These are phyloP conservation scores for Entonaema liquescens DNA, from an alignment of 495 filamentous ascomycete species.

Conservation along the genomic window DNA sequence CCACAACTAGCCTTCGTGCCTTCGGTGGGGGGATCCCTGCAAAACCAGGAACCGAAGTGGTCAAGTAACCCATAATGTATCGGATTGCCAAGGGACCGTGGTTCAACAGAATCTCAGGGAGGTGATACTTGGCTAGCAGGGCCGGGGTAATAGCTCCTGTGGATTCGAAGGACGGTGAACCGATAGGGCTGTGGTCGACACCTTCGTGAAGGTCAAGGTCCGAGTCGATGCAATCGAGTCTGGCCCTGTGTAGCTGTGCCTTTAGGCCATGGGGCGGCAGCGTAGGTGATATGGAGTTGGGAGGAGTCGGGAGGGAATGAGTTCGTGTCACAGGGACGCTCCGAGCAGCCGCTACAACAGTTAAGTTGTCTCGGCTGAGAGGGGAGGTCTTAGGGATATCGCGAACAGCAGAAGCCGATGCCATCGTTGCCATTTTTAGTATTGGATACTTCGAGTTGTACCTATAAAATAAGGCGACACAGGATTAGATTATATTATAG, in stretches of 20 bases:
- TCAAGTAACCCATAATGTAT: constrained; percentile 91
- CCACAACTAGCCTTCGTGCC: constrained; percentile 86
- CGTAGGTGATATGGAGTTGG: constrained; percentile 93
- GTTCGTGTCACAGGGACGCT: constrained; percentile 64
- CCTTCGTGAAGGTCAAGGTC: constrained; percentile 86
- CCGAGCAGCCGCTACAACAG: constrained; percentile 65
- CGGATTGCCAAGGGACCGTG: constrained; percentile 94
- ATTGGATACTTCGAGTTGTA: constrained; percentile 56
- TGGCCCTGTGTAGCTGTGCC: constrained; percentile 65
- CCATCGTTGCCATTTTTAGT: constrained; percentile 67
- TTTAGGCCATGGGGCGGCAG: constrained; percentile 83
- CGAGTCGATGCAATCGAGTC: constrained; percentile 78
- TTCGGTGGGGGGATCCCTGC: constrained; percentile 90
- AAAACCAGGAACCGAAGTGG: constrained; percentile 92
- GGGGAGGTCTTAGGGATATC: constrained; percentile 74
- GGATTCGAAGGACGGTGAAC: constrained; percentile 69
- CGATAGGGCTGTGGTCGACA: constrained; percentile 63
- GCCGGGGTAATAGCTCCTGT: constrained; percentile 83
- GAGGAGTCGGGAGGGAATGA: constrained; percentile 84
- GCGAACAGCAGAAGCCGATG: constrained; percentile 65
- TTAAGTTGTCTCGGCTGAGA: constrained; percentile 66
- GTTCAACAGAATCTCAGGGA: constrained; percentile 87
- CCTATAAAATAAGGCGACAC: constrained; percentile 50
- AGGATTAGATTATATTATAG: constrained; percentile 20
- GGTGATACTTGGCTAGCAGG: constrained; percentile 89